A percentile compares a stretch with the other conserved stretches of the same genome.
phyloP scores from a whole-genome alignment of 2,329 filamentous ascomycete species.

The Trichoderma asperellum region DNA sequence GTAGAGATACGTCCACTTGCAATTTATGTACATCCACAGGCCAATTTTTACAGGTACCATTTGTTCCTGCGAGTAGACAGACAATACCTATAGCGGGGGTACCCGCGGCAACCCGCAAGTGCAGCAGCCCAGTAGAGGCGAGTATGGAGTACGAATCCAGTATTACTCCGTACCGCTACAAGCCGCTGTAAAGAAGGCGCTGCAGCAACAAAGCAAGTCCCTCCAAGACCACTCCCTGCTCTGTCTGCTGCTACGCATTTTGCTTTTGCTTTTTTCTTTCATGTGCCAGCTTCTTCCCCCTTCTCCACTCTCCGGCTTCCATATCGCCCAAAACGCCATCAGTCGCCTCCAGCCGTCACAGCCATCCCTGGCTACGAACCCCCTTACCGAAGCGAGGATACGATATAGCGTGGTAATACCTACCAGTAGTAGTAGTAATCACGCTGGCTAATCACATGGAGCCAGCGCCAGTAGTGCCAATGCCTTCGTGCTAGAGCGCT shows the following conservation, averaged over 20 bases:
- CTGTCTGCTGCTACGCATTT: neutral
- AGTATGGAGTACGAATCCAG: neutral
- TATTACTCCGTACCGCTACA: neutral
- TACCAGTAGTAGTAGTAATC: neutral
- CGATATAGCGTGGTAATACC: neutral
- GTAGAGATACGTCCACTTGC: neutral
- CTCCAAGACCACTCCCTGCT: neutral
- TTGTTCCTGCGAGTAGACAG: neutral
- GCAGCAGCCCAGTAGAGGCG: neutral
- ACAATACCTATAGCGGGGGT: neutral
- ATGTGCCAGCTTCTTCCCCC: neutral
- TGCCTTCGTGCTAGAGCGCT: constrained; percentile 1
- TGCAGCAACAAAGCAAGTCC: neutral
- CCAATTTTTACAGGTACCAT: constrained; percentile 1
- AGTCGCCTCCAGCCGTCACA: neutral
- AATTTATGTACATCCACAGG: neutral
- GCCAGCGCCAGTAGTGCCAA: neutral
- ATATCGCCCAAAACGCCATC: neutral
- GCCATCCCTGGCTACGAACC: neutral
- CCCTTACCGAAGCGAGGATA: neutral
- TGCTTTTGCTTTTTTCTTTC: neutral
- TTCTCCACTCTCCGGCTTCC: neutral
- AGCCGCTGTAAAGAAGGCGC: neutral
- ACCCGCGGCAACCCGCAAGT: neutral
- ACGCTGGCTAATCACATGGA: neutral